These are phyloP conservation scores for Manihot esculenta DNA, from an alignment of 441 rosid species.

Conservation along the genomic window DNA sequence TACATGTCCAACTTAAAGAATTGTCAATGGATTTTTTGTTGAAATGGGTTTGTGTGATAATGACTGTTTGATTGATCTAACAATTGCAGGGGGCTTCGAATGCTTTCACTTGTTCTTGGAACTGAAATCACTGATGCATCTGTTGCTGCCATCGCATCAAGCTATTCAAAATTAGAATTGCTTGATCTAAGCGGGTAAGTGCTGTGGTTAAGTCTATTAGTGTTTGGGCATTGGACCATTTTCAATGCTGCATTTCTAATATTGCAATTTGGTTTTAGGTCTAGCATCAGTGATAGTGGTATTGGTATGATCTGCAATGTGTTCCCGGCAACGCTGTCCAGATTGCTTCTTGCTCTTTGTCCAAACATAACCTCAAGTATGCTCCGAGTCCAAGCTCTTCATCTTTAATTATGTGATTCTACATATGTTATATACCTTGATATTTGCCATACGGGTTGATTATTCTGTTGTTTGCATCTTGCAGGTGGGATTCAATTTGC, in stretches of 20 bases:
- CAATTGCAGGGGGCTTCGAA: slow-evolving; percentile 64
- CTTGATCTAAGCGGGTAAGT: slow-evolving; percentile 99
- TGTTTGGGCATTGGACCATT: background rate
- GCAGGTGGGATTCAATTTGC: slow-evolving; percentile 99
- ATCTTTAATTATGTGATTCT: background rate
- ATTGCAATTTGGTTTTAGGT: slow-evolving; percentile 46
- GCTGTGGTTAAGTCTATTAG: slow-evolving; percentile 8
- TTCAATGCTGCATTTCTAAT: slow-evolving; percentile 12
- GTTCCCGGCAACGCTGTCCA: slow-evolving; percentile 69
- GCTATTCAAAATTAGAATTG: slow-evolving; percentile 69
- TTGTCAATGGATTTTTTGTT: background rate
- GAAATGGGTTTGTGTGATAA: slow-evolving; percentile 13
- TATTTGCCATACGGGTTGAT: background rate
- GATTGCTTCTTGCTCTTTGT: slow-evolving; percentile 86
- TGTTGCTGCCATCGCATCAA: slow-evolving; percentile 84
- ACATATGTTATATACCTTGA: background rate
- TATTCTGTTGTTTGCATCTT: slow-evolving; percentile 4
- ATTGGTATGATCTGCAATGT: slow-evolving; percentile 98
- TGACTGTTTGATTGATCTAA: slow-evolving; percentile 12
- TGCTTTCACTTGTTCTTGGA: slow-evolving; percentile 97
- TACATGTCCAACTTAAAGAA: background rate
- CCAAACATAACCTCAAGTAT: slow-evolving; percentile 97
- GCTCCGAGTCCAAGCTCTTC: slow-evolving; percentile 22
- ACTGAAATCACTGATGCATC: slow-evolving; percentile 87
- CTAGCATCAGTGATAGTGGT: slow-evolving; percentile 89